A percentile compares a stretch with the other conserved stretches of the same genome.
Conservation (phyloP, 768 basidiomycete species). For the Hydnomerulius pinastri region DNA sequence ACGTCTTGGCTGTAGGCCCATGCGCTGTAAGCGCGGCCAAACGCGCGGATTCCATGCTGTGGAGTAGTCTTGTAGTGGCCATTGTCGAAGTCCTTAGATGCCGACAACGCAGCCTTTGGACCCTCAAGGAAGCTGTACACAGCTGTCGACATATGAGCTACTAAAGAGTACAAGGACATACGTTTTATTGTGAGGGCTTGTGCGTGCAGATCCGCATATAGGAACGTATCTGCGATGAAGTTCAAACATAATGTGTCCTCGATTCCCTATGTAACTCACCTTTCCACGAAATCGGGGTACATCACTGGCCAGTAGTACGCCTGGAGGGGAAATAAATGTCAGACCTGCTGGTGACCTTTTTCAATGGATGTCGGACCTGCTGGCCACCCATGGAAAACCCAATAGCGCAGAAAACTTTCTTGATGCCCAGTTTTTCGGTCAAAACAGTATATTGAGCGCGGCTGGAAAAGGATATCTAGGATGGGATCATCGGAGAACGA, state of each 20-base stretch:
- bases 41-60: constrained; percentile 54
- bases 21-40: constrained; percentile 55
- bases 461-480: constrained; percentile 30
- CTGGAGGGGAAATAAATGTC: constrained; percentile 33
- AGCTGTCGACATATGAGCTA: neutral
- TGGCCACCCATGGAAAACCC: constrained; percentile 66
- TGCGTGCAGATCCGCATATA: constrained; percentile 57
- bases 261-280: constrained; percentile 24
- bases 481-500: neutral
- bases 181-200: constrained; percentile 59
- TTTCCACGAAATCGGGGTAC: constrained; percentile 56
- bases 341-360: constrained; percentile 1
- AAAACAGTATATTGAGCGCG: constrained; percentile 56
- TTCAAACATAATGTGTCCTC: neutral
- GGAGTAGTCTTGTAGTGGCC: constrained; percentile 53
- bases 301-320: constrained; percentile 59
- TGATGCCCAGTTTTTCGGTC: constrained; percentile 45
- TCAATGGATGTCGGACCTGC: constrained; percentile 33
- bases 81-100: constrained; percentile 54
- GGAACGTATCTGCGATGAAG: constrained; percentile 43
- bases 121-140: constrained; percentile 57
- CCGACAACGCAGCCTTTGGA: constrained; percentile 51
- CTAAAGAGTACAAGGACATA: constrained; percentile 19
- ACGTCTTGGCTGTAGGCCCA: constrained; percentile 63
- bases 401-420: constrained; percentile 46